Evolutionary conservation across 495 filamentous ascomycete species (phyloP).

Genomic region (Hyaloscypha finlandica): DNA sequence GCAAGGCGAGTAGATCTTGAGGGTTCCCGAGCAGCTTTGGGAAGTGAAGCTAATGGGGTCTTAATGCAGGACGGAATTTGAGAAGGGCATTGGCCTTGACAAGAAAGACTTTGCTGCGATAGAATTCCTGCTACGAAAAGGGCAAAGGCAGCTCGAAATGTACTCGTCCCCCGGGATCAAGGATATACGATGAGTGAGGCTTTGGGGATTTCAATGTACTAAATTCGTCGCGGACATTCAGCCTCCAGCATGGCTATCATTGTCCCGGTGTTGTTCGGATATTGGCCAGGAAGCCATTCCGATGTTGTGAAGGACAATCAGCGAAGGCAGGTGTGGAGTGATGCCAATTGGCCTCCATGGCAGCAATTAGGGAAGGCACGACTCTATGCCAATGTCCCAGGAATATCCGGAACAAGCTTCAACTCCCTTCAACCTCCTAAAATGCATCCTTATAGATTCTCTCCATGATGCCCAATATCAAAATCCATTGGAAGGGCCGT

Average conservation of each 20-base stretch:
- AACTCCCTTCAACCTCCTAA: constrained; percentile 10
- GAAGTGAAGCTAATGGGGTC: constrained; percentile 8
- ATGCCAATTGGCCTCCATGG: no score
- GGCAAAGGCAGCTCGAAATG: constrained; percentile 79
- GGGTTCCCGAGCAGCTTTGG: neutral
- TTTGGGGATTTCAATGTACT: neutral
- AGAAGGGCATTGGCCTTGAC: constrained; percentile 65
- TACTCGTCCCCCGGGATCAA: constrained; percentile 83
- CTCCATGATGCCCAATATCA: constrained; percentile 47
- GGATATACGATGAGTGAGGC: constrained; percentile 58
- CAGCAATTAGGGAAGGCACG: constrained; percentile 2
- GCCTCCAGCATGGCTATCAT: neutral
- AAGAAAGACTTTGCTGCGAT: constrained; percentile 89
- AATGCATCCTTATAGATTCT: constrained; percentile 22
- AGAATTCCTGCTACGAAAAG: constrained; percentile 86
- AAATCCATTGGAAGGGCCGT: constrained; percentile 53
- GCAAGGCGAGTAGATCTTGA: constrained; percentile 45
- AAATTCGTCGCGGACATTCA: neutral
- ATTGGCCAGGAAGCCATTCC: no score
- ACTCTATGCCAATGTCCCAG: neutral
- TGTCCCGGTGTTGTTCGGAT: no score
- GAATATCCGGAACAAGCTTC: neutral
- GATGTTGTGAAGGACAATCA: neutral
- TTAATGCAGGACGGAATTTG: constrained; percentile 68
- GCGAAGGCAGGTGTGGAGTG: no score